Percentiles rank a stretch among this genome's conserved stretches.
These are phyloP conservation scores for Apiospora koreana DNA, from an alignment of 2,329 filamentous ascomycete genomes.

Conservation along the genomic window DNA sequence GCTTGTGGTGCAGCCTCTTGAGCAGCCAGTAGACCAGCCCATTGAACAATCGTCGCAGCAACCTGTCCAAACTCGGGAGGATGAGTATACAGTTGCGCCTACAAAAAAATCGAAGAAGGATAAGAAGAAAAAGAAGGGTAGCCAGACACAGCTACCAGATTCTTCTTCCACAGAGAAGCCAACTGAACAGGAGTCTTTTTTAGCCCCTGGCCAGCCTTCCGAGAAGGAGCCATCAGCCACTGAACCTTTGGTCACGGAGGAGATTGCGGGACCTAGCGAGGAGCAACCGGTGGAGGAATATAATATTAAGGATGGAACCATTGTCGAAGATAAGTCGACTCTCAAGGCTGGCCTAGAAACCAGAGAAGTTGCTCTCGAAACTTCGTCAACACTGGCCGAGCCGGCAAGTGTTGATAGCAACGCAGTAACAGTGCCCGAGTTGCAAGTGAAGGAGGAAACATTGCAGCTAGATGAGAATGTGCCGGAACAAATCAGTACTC, in stretches of 20 bases:
- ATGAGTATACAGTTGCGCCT: conserved; percentile 19
- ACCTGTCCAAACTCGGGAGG: conserved; percentile 20
- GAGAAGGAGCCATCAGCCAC: conserved; percentile 13
- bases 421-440: neutral
- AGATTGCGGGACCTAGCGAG: conserved; percentile 7
- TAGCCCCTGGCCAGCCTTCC: conserved; percentile 12
- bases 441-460: neutral
- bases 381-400: neutral
- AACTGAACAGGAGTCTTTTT: conserved; percentile 11
- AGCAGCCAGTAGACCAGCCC: conserved; percentile 5
- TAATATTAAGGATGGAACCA: conserved; percentile 9
- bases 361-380: conserved; percentile 10
- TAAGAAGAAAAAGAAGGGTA: conserved; percentile 34
- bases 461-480: neutral
- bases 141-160: neutral
- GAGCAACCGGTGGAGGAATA: conserved; percentile 12
- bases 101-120: conserved; percentile 36
- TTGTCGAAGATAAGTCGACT: conserved; percentile 11
- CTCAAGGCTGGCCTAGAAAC: conserved; percentile 10
- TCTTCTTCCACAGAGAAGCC: neutral
- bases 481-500: neutral
- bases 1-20: neutral
- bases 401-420: neutral
- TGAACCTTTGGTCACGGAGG: conserved; percentile 10
- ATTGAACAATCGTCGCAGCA: conserved; percentile 5